A percentile compares a stretch with the other conserved stretches of the same genome.
Conservation (phyloP, 768 basidiomycete species). For the Suillus bovinus region DNA sequence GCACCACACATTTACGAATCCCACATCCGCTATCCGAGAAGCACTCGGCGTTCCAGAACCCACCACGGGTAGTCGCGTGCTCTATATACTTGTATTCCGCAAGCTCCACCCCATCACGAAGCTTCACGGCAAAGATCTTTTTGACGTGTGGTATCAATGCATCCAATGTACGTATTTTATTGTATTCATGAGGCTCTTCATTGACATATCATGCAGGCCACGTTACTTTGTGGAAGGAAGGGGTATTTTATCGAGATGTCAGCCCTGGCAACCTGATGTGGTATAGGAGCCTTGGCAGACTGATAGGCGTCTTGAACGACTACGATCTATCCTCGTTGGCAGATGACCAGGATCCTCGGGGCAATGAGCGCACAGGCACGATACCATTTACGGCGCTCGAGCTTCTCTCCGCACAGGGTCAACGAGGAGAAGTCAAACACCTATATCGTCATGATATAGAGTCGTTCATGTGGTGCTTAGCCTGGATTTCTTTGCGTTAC, state of each 20-base stretch:
- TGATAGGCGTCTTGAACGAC: not conserved
- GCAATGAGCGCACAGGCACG: not conserved
- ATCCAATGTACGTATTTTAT: not conserved
- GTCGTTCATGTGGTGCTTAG: not conserved
- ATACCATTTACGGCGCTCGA: not conserved
- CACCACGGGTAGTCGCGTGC: not conserved
- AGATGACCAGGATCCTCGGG: not conserved
- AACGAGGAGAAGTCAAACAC: not conserved
- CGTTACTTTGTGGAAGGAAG: not conserved
- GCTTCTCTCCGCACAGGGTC: not conserved
- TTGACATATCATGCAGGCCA: not conserved
- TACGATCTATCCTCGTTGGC: not conserved
- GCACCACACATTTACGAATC: not conserved
- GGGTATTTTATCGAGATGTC: not conserved
- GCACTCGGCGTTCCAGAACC: not conserved
- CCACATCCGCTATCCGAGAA: not conserved
- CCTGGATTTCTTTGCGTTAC: not conserved
- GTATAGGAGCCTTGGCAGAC: not conserved
- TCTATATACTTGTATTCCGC: not conserved
- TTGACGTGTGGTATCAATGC: not conserved
- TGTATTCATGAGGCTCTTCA: not conserved
- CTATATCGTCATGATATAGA: not conserved
- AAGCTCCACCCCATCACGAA: not conserved
- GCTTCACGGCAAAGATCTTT: not conserved
- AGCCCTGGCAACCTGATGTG: not conserved